phyloP scores from a whole-genome alignment of 2,329 filamentous ascomycete species.

The Atkinsonella hypoxylon region DNA sequence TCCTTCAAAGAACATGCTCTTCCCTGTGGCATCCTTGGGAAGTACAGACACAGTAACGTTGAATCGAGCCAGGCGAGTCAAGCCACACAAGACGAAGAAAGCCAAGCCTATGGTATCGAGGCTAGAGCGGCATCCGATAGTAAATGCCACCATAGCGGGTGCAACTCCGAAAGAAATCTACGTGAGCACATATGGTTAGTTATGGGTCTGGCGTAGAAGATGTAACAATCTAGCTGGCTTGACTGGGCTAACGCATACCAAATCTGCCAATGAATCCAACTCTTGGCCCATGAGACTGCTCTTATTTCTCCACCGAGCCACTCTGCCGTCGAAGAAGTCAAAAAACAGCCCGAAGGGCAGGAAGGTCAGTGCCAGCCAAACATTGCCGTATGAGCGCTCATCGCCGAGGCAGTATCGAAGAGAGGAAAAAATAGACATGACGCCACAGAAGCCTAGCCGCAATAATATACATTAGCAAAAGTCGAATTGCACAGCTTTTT shows the following conservation, averaged over 20 bases:
- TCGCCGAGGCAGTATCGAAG: constrained; percentile 82
- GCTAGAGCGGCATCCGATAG: constrained; percentile 73
- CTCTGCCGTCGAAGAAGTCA: constrained; percentile 95
- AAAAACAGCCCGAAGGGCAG: constrained; percentile 93
- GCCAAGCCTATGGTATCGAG: constrained; percentile 69
- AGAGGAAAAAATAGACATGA: constrained; percentile 93
- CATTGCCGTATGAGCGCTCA: constrained; percentile 49
- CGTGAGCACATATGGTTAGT: constrained; percentile 1
- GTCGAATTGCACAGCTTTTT: not conserved
- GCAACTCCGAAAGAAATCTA: constrained; percentile 93
- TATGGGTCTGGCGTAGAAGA: not conserved
- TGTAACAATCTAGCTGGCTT: too few relatives aligned
- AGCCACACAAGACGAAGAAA: constrained; percentile 88
- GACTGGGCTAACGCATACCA: constrained; percentile 45
- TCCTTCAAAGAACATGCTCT: constrained; percentile 92
- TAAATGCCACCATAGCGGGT: constrained; percentile 77
- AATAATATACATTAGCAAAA: not conserved
- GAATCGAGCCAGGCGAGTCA: constrained; percentile 89
- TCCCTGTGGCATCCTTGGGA: constrained; percentile 84
- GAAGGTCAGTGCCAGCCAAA: constrained; percentile 75
- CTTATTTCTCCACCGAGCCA: constrained; percentile 93
- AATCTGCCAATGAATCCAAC: constrained; percentile 84
- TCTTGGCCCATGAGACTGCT: constrained; percentile 97
- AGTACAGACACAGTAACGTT: constrained; percentile 87
- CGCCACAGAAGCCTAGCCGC: constrained; percentile 60